Percentiles rank a stretch among this genome's conserved stretches.
Evolutionary conservation across 169 alveolate species (phyloP).

Genomic region (Cryptosporidium canis): DNA sequence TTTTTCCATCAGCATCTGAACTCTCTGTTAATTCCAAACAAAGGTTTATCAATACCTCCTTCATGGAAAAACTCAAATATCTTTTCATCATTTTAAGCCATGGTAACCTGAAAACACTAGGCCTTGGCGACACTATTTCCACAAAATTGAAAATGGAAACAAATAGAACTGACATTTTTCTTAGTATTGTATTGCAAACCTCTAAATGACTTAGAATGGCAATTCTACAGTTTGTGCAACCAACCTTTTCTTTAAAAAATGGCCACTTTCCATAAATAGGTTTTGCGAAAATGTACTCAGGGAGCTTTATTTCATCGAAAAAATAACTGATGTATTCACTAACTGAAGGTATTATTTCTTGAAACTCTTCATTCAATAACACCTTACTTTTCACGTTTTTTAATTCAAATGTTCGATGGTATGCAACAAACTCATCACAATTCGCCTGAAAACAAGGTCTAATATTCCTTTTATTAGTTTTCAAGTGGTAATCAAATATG

Average conservation of each 20-base stretch:
- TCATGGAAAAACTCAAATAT: constrained; percentile 51
- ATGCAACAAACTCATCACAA: not conserved
- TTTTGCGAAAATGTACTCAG: not conserved
- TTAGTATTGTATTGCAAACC: not conserved
- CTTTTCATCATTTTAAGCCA: not conserved
- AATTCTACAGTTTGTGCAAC: constrained; percentile 6
- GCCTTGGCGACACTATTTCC: constrained; percentile 21
- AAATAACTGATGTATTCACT: constrained; percentile 1
- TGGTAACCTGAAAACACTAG: not conserved
- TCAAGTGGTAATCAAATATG: not conserved
- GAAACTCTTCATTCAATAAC: not conserved
- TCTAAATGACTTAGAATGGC: not conserved
- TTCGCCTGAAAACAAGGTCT: not conserved
- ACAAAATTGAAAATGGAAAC: constrained; percentile 10
- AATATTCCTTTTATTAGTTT: not conserved
- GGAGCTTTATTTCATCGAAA: not conserved
- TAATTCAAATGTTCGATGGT: not conserved
- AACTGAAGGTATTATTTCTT: not conserved
- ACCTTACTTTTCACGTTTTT: not conserved
- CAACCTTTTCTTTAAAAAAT: constrained; percentile 3
- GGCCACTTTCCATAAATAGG: not conserved
- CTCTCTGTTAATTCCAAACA: constrained; percentile 75
- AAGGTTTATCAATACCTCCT: constrained; percentile 72
- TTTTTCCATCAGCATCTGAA: constrained; percentile 75
- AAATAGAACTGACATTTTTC: not conserved